Percentiles rank a stretch among this genome's conserved stretches.
Evolutionary conservation across 2,329 filamentous ascomycete genomes (phyloP).

Genomic region (Trichothecium roseum): DNA sequence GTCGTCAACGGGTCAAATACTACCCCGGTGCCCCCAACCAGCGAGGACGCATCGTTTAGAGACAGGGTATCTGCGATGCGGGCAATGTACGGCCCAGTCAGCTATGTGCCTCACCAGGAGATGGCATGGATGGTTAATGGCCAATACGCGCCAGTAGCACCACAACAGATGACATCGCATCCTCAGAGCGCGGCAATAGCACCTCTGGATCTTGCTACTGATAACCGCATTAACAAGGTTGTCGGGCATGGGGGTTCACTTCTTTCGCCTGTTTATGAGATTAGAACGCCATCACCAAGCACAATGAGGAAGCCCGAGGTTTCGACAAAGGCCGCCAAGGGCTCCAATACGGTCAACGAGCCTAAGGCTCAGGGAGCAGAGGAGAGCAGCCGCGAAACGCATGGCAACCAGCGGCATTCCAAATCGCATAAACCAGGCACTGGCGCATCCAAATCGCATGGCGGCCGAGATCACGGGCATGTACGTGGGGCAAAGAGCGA

Average conservation of each 20-base stretch:
- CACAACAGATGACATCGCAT: conserved; percentile 27
- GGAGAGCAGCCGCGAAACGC: conserved; percentile 8
- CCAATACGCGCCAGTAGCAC: conserved; percentile 20
- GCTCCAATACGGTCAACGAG: neutral
- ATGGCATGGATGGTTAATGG: conserved; percentile 15
- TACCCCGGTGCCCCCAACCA: conserved; percentile 6
- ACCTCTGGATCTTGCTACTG: conserved; percentile 44
- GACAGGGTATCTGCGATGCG: conserved; percentile 31
- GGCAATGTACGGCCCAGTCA: conserved; percentile 14
- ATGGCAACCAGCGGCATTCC: conserved; percentile 15
- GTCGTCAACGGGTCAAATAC: conserved; percentile 24
- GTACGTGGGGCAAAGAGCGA: conserved; percentile 44
- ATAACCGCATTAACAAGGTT: conserved; percentile 26
- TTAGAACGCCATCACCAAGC: conserved; percentile 60
- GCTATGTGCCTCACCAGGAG: conserved; percentile 18
- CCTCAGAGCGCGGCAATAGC: conserved; percentile 40
- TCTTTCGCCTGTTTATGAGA: conserved; percentile 67
- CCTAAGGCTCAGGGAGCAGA: conserved; percentile 2
- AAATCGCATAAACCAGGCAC: neutral
- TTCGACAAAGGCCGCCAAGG: conserved; percentile 15
- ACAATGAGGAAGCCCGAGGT: conserved; percentile 43
- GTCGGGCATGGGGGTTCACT: conserved; percentile 31
- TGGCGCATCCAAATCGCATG: conserved; percentile 18
- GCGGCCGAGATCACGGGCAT: conserved; percentile 40
- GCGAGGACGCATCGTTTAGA: conserved; percentile 29